phyloP scores from a whole-genome alignment of 176 grass and related monocot genomes.

The Cymbopogon citratus region DNA sequence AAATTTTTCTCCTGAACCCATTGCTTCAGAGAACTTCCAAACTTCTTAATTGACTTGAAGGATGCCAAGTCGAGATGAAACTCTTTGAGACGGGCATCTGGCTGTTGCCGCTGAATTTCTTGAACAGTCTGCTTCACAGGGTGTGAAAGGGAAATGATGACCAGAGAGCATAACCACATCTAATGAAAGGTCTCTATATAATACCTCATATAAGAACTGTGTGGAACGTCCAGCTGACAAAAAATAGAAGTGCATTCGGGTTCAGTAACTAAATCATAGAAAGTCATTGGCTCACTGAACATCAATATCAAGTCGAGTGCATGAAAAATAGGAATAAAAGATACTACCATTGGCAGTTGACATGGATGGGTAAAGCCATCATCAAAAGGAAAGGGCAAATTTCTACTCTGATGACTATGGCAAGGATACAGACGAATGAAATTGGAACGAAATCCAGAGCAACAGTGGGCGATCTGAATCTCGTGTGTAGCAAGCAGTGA shows the following conservation, averaged over 20 bases:
- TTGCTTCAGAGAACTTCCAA: conserved; percentile 49
- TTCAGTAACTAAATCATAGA: conserved; percentile 14
- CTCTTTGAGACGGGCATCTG: conserved; percentile 40
- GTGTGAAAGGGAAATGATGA: neutral
- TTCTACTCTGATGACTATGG: neutral
- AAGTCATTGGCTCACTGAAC: neutral
- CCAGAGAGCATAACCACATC: neutral
- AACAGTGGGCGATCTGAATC: neutral
- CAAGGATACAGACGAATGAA: neutral
- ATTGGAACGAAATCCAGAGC: neutral
- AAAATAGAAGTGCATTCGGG: neutral
- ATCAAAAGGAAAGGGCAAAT: neutral
- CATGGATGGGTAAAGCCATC: conserved; percentile 1
- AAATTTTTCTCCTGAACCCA: conserved; percentile 47
- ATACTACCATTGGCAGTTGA: neutral
- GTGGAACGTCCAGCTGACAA: conserved; percentile 53
- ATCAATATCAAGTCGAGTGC: neutral
- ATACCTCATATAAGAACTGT: conserved; percentile 58
- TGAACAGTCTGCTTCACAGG: conserved; percentile 47
- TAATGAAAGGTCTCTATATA: conserved; percentile 7
- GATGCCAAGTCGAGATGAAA: conserved; percentile 76
- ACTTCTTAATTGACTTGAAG: conserved; percentile 70
- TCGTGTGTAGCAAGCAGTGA: neutral
- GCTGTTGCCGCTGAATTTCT: conserved; percentile 53
- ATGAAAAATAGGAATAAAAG: neutral